A percentile compares a stretch with the other conserved stretches of the same genome.
Conservation (phyloP, 1,284 basidiomycete genomes). For the Cutaneotrichosporon cutaneum region DNA sequence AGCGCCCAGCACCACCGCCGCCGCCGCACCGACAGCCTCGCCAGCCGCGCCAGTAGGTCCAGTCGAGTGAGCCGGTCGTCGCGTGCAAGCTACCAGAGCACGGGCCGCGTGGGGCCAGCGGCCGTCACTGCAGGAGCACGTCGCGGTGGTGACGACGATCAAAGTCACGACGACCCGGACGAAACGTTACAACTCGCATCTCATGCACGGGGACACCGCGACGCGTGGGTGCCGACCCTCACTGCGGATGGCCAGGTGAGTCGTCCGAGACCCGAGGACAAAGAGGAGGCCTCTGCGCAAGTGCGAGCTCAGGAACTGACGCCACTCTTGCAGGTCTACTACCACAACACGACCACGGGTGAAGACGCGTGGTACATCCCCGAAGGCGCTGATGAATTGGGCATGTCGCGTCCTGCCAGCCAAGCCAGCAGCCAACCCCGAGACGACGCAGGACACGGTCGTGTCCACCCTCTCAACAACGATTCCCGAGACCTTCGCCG, state of each 20-base stretch:
- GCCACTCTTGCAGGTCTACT: constrained; percentile 68
- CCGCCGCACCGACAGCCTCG: constrained; percentile 6
- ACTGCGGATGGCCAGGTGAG: constrained; percentile 53
- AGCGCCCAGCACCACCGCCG: constrained; percentile 4
- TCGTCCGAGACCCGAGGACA: constrained; percentile 6
- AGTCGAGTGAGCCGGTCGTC: constrained; percentile 7
- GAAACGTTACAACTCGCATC: constrained; percentile 18
- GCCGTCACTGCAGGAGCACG: constrained; percentile 5
- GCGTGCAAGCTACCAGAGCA: constrained; percentile 7
- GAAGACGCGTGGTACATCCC: constrained; percentile 82
- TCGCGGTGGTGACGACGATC: constrained; percentile 8
- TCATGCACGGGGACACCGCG: constrained; percentile 17
- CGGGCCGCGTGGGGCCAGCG: constrained; percentile 7
- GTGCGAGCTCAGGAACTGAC: constrained; percentile 7
- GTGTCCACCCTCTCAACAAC: background rate
- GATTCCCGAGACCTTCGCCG: constrained; percentile 4
- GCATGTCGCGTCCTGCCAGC: constrained; percentile 3
- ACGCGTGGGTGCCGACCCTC: constrained; percentile 54
- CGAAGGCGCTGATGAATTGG: constrained; percentile 58
- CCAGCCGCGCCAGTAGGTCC: constrained; percentile 1
- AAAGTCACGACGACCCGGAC: constrained; percentile 15
- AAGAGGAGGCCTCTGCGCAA: constrained; percentile 2
- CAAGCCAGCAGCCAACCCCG: constrained; percentile 6
- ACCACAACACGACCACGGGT: constrained; percentile 87
- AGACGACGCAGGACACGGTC: background rate